Percentiles rank a stretch among this genome's conserved stretches.
Evolutionary conservation across 495 filamentous ascomycete species (phyloP).

Genomic region (Neurospora africana): DNA sequence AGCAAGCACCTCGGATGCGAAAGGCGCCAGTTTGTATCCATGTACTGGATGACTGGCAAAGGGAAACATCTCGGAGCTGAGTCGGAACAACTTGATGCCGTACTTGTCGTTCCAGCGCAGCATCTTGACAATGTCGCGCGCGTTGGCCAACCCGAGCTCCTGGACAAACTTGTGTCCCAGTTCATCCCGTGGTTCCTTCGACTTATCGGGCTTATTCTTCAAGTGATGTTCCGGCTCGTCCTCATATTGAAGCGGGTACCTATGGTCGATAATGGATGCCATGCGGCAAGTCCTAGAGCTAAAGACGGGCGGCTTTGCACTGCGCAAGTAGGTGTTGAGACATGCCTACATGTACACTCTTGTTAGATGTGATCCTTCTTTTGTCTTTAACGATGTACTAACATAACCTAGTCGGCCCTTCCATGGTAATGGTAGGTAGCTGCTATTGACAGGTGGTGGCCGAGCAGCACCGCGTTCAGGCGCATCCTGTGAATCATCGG

Average conservation of each 20-base stretch:
- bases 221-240: constrained; percentile 64
- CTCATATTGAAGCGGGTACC: constrained; percentile 67
- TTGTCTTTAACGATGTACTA: constrained; percentile 21
- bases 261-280: constrained; percentile 78
- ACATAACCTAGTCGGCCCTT: constrained; percentile 89
- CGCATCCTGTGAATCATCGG: constrained; percentile 24
- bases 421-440: constrained; percentile 83
- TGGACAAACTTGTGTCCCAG: constrained; percentile 64
- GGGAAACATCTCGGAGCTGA: constrained; percentile 94
- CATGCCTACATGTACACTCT: constrained; percentile 51
- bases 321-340: constrained; percentile 85
- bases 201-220: constrained; percentile 73
- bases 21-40: constrained; percentile 78
- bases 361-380: neutral
- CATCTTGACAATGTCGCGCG: constrained; percentile 73
- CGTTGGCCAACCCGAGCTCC: constrained; percentile 69
- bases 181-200: constrained; percentile 48
- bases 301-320: constrained; percentile 77
- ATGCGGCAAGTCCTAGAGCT: constrained; percentile 88
- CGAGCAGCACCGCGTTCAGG: constrained; percentile 40
- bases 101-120: constrained; percentile 90
- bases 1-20: constrained; percentile 67
- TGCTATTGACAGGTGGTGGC: constrained; percentile 72
- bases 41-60: constrained; percentile 83
- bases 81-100: constrained; percentile 82